Conservation (phyloP, 345 rosid genomes). For the Populus pruinosa region DNA sequence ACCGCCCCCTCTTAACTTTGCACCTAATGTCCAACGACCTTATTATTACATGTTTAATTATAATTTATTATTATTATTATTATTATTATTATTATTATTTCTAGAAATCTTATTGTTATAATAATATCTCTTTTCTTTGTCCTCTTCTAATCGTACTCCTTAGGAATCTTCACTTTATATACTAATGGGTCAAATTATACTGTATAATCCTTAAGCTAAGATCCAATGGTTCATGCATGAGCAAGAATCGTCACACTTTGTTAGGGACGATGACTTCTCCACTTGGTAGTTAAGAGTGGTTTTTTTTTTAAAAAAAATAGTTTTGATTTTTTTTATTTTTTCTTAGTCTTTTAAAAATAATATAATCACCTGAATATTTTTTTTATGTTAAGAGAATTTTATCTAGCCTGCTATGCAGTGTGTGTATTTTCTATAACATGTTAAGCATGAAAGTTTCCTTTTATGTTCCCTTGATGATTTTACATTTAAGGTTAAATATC, state of each 20-base stretch:
- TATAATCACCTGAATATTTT: no score
- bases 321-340: no score
- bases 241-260: background rate
- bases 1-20: constrained; percentile 5
- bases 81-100: background rate
- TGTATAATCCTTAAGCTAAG: background rate
- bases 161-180: constrained; percentile 24
- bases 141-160: constrained; percentile 14
- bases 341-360: no score
- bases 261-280: background rate
- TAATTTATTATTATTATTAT: background rate
- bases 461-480: no score
- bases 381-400: no score
- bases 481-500: background rate
- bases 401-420: no score
- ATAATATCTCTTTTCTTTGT: background rate
- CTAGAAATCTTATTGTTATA: background rate
- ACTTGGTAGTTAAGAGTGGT: background rate
- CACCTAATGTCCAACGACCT: constrained; percentile 31
- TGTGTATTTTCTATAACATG: no score
- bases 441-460: no score
- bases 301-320: background rate
- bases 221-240: background rate
- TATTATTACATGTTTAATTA: background rate
- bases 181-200: constrained; percentile 10